Evolutionary conservation across 176 grass and related monocot species (phyloP), one percentile per base, ranked within the genome.

Genomic region (Zoysia japonica): DNA sequence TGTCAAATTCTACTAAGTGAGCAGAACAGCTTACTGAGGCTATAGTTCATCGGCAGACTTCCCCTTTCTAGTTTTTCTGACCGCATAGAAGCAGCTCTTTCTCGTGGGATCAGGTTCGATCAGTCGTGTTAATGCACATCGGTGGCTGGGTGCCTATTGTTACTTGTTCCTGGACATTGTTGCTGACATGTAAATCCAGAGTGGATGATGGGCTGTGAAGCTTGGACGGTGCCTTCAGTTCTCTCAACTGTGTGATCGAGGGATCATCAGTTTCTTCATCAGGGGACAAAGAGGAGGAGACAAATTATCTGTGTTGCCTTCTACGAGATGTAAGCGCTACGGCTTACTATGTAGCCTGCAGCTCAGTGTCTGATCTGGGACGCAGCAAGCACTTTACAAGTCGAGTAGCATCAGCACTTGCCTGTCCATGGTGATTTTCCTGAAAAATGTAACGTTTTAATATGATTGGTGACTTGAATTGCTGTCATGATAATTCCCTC

Each of bases 391-490:
- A 49, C 76, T 3, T 42, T 59, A 38, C 50, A 44, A 51, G 60
- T 48, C 9, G 28, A 10, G 17, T 61, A 51, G 62, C 6, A 41
- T 55, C 65, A 39, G 67, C 52, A 14, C 62, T 77, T 72, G 72
- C 67, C 81, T 78, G 67, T 20, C 39, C 14, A 68, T 68, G 73
- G 49, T 78, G 72, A 61, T 85, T 89, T 85, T 78, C 66, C 67
- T 81, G 77, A 82, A 82, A 28, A 89, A 67, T 85, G 72, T 78
- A 73, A 82, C 81, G 72, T 61, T 39, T 85, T 82, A 85, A 51
- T 89, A 78, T 78, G 72, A 71, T 79, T 52, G 54, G 17, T 59
- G 52, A 55, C 70, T 84, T 79, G 44, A 44, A 75, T 47, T 67
- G 56, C 28, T 79, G 54, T 51, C 44, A 36, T 67, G 37, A 59